phyloP scores from a whole-genome alignment of 768 basidiomycete genomes.

The Filobasidium wieringae region DNA sequence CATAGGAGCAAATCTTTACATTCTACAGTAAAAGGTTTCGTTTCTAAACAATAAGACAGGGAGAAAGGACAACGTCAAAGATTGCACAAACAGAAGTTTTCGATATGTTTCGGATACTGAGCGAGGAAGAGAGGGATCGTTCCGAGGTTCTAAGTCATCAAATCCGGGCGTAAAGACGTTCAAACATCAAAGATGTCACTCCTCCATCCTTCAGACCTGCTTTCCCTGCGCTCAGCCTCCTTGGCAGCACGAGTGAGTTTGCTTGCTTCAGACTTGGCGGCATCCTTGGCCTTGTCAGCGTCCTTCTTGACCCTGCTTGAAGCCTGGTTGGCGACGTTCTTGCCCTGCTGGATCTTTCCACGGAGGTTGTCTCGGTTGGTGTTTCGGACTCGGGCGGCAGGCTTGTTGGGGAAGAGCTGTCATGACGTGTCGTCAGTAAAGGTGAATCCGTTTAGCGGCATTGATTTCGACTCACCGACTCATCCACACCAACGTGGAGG shows the following conservation, averaged over 20 bases:
- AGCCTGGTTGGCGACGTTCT: conserved; percentile 21
- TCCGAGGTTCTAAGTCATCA: too few species aligned
- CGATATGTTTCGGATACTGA: too few species aligned
- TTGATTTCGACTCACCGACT: conserved; percentile 27
- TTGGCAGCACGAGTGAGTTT: conserved; percentile 25
- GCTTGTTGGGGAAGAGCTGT: conserved; percentile 37
- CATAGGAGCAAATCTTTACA: too few species aligned
- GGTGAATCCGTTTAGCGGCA: neutral
- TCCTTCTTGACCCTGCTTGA: conserved; percentile 23
- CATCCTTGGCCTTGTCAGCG: conserved; percentile 27
- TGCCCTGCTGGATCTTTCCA: conserved; percentile 24
- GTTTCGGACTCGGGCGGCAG: conserved; percentile 30
- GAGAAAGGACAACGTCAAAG: too few species aligned
- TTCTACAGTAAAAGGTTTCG: too few species aligned
- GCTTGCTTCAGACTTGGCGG: conserved; percentile 31
- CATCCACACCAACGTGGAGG: conserved; percentile 41
- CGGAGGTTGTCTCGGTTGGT: conserved; percentile 30
- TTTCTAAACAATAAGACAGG: too few species aligned
- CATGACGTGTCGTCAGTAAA: neutral
- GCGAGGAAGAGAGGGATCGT: too few species aligned
- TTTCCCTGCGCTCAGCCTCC: conserved; percentile 31
- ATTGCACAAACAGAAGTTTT: too few species aligned
- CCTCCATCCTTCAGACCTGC: conserved; percentile 34
- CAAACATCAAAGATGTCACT: conserved; percentile 34
- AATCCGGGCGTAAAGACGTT: too few species aligned